Base-by-base conservation (phyloP, 1,284 basidiomycete species). In the Neonothopanus nambi region DNA sequence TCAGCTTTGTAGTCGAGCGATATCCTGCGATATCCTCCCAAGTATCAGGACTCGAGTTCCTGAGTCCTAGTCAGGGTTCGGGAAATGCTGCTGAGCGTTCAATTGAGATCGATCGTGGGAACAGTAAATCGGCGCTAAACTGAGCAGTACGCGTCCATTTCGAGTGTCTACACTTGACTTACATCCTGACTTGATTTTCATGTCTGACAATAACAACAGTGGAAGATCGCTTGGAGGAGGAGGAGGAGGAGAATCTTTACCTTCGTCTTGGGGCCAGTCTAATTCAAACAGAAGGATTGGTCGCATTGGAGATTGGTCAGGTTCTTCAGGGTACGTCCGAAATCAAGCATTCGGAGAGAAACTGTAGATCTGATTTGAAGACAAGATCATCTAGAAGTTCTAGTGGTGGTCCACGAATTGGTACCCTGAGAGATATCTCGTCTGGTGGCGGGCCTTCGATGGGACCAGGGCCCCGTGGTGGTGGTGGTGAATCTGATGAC, bases 401-500 rank as follows among this genome's bases (percentile, higher is more conserved):
- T 26, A 24, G 40, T 17, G 36, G 36, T 6, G 43, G 38, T 12
- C 13, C 37, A 8, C 36, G 51, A 21, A 50, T 57, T 36, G 36
- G 51, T 24, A 35, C 55, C 6, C 18, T 61, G 36, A 37, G 50
- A 39, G 58, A 58, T 23, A 41, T 45, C 24, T 43, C 47, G 4
- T 30, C 20, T 30, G 48, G 26, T 42, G 40, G 46, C 21, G 23
- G 21, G 12, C 42, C 43, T 24, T 23, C 54, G 23, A 12, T 35
- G 15, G 13, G 41, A 11, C 33, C 37, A 40, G 36, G 43, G n/a
- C 59, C 50, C 36, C 57, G 44, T 43, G 69, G 77, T 47, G 77
- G n/a, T n/a, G n/a, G 78, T 3, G 81, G 85, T 40, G 79, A 81
- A 20, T 80, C 77, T 38, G 72, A 76, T 21, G 76, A 78, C 21